phyloP scores from a whole-genome alignment of 306 rosid species.

The Vigna angularis region DNA sequence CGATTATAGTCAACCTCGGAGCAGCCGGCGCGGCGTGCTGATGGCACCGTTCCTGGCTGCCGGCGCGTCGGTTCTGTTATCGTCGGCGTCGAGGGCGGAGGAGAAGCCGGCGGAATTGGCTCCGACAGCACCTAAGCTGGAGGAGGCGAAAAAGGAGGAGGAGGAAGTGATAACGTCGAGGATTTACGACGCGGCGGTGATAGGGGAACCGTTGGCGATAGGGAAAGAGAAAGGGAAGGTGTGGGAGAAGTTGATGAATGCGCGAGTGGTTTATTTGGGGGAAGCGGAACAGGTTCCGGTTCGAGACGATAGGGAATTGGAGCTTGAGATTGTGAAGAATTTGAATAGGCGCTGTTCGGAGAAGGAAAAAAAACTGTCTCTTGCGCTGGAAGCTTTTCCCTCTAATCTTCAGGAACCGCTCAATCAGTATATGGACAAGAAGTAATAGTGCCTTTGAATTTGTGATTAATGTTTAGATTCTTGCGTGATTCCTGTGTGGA shows the following conservation, averaged over 20 bases:
- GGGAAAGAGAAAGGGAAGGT: constrained; percentile 88
- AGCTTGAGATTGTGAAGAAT: constrained; percentile 80
- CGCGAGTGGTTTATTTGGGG: constrained; percentile 84
- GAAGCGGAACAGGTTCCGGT: constrained; percentile 97
- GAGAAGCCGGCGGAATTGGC: constrained; percentile 42
- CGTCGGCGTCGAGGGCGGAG: constrained; percentile 66
- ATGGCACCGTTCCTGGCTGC: constrained; percentile 65
- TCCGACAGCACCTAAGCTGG: constrained; percentile 4
- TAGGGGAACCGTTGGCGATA: constrained; percentile 90
- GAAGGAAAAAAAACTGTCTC: constrained; percentile 62
- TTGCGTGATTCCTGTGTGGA: neutral
- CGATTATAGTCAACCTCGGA: constrained; percentile 34
- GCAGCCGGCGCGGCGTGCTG: constrained; percentile 64
- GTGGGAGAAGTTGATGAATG: constrained; percentile 94
- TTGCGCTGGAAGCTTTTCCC: constrained; percentile 89
- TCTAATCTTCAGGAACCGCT: constrained; percentile 78
- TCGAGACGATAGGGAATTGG: constrained; percentile 89
- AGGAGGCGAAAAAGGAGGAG: constrained; percentile 52
- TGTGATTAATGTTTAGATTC: neutral
- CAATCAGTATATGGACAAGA: constrained; percentile 71
- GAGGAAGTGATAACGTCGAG: constrained; percentile 78
- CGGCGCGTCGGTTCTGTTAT: constrained; percentile 68
- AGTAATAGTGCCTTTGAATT: constrained; percentile 50
- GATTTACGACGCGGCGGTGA: constrained; percentile 86
- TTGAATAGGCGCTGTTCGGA: constrained; percentile 67